Evolutionary conservation across 139 green algal species (phyloP).

Genomic region (Nannochloris sp.): DNA sequence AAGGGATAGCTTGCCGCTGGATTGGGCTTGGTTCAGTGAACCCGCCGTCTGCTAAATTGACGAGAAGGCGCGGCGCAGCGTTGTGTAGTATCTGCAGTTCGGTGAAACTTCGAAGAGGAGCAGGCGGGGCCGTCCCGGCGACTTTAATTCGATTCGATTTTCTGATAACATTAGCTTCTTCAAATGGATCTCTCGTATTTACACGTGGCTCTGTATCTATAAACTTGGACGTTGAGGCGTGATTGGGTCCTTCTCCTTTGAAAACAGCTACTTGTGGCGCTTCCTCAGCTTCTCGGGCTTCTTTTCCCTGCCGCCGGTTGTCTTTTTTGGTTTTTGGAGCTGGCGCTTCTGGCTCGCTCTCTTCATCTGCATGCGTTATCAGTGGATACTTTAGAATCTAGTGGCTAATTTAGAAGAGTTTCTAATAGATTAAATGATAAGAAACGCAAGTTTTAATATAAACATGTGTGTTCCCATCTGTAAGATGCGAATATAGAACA

Average conservation of each 20-base stretch:
- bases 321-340: not conserved
- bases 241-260: not conserved
- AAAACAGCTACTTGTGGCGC: not conserved
- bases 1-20: slow-evolving; percentile 83
- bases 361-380: not conserved
- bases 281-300: not conserved
- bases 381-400: no score
- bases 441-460: not conserved
- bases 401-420: no score
- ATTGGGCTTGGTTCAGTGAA: slow-evolving; percentile 78
- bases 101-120: slow-evolving; percentile 3
- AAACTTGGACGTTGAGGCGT: not conserved
- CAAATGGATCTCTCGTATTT: slow-evolving; percentile 38
- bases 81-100: not conserved
- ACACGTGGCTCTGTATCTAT: slow-evolving; percentile 19
- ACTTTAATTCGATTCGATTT: slow-evolving; percentile 61
- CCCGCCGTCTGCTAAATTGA: slow-evolving; percentile 30
- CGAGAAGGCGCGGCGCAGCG: not conserved
- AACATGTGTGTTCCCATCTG: no score
- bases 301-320: not conserved
- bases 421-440: not conserved
- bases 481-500: no score
- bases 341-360: not conserved
- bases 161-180: slow-evolving; percentile 61
- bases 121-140: slow-evolving; percentile 1